Conservation (phyloP, 2,329 filamentous ascomycete genomes). For the Hypoxylon sp. region DNA sequence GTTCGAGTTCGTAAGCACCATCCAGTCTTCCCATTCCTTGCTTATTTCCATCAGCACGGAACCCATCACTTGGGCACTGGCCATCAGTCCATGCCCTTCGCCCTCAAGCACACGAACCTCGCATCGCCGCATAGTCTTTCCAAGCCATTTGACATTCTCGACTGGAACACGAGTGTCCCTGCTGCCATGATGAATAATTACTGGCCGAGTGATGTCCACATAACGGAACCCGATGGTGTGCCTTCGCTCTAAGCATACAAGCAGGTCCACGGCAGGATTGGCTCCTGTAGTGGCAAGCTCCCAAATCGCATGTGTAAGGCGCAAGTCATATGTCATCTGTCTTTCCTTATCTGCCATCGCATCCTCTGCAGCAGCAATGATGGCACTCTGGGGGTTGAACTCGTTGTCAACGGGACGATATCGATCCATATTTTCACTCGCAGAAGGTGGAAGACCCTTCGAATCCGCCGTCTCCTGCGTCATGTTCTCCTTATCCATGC, state of each 20-base stretch:
- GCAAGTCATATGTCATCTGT: conserved; percentile 82
- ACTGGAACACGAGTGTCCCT: conserved; percentile 92
- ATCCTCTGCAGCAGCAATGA: conserved; percentile 70
- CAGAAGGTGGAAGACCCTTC: conserved; percentile 49
- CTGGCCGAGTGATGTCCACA: conserved; percentile 91
- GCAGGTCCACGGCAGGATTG: conserved; percentile 92
- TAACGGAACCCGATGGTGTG: conserved; percentile 97
- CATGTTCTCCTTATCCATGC: conserved; percentile 67
- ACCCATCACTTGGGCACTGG: conserved; percentile 92
- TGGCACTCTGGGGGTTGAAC: conserved; percentile 49
- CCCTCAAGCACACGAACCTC: conserved; percentile 92
- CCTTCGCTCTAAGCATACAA: conserved; percentile 91
- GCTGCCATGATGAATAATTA: conserved; percentile 94
- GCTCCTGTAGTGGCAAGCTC: conserved; percentile 90
- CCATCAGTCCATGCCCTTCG: conserved; percentile 97
- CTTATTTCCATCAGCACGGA: conserved; percentile 95
- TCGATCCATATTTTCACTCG: conserved; percentile 66
- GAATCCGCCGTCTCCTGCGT: conserved; percentile 51
- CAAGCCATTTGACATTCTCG: conserved; percentile 95
- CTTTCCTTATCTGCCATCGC: conserved; percentile 79
- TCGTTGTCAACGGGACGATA: conserved; percentile 56
- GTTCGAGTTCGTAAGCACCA: conserved; percentile 67
- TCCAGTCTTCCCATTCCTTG: conserved; percentile 93
- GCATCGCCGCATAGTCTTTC: conserved; percentile 92
- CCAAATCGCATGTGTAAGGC: conserved; percentile 95